Evolutionary conservation across 306 rosid species (phyloP), one percentile per base, ranked within the genome.

Genomic region (Myrica gale): DNA sequence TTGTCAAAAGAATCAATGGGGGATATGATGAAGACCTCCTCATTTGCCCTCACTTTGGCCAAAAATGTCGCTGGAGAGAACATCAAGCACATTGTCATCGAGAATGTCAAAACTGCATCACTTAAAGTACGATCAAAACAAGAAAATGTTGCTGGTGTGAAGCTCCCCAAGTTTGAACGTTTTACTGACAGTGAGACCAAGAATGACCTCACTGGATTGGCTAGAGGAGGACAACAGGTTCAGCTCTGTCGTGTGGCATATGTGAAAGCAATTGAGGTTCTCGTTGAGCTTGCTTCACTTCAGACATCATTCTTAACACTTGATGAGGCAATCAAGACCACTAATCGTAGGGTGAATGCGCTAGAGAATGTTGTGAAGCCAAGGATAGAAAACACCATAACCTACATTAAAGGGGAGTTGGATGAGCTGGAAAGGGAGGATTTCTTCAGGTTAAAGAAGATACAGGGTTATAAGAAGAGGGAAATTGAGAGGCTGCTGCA

Each of bases 391-490:
- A 94, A 94, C 54, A 91, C 98, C 1, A 91, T 94, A 32, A 88
- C 52, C 72, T 94, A 94, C 76, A 94, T 94, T 47, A 91, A 94
- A 90, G 98, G 83, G 4, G 98, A 94, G 83, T 70, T 94, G 87
- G 98, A 94, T 77, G 98, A 94, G 78, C 89, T 94, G 43, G 98
- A 94, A 72, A 94, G 98, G 68, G 98, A 94, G 79, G 97, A 90
- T 78, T 94, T 94, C 93, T 94, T 94, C 76, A 88, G 98, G 91
- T 78, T 94, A 74, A 94, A 94, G 89, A 94, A 93, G 92, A 88
- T 93, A 53, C 98, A 93, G 79, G 98, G 97, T 2, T 93, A 78
- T 44, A 93, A 91, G 89, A 93, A 76, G 80, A 86, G 96, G 80
- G 98, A 89, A 81, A 81, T 94, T 17, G 91, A 94, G 88, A 94